These are phyloP conservation scores for Sungouiella thailandica DNA, from an alignment of 805 yeast species.

Conservation along the genomic window DNA sequence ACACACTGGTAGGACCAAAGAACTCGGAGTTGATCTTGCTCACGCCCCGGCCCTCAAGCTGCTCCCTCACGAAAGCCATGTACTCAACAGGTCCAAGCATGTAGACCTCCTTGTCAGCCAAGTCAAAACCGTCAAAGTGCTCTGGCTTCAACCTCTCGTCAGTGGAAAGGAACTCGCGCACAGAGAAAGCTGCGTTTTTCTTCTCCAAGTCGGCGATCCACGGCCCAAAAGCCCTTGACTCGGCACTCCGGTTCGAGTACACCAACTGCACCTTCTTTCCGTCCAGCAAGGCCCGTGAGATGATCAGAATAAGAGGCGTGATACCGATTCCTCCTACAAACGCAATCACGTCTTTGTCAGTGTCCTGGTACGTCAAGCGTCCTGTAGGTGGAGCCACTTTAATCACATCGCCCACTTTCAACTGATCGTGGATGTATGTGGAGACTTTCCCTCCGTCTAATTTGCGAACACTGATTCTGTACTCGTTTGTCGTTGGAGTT, in stretches of 20 bases:
- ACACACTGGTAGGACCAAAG: slow-evolving; percentile 27
- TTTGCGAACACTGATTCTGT: slow-evolving; percentile 55
- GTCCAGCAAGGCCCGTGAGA: slow-evolving; percentile 33
- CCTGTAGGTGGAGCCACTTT: slow-evolving; percentile 60
- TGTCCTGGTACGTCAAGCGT: slow-evolving; percentile 34
- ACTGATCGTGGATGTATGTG: slow-evolving; percentile 40
- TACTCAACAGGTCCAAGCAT: slow-evolving; percentile 31
- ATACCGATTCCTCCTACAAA: slow-evolving; percentile 65
- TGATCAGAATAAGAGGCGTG: slow-evolving; percentile 57
- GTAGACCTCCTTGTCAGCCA: slow-evolving; percentile 20
- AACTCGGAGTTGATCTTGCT: slow-evolving; percentile 21
- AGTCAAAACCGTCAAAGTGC: slow-evolving; percentile 20
- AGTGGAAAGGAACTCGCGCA: slow-evolving; percentile 20
- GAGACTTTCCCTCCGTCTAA: slow-evolving; percentile 48
- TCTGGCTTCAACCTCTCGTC: slow-evolving; percentile 9
- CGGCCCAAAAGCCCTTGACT: slow-evolving; percentile 20
- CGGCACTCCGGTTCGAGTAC: slow-evolving; percentile 25
- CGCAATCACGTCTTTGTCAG: slow-evolving; percentile 31
- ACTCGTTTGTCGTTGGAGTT: slow-evolving; percentile 28
- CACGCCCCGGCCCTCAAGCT: slow-evolving; percentile 6
- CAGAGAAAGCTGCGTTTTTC: slow-evolving; percentile 12
- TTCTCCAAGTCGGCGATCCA: slow-evolving; percentile 16
- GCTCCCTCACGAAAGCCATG: slow-evolving; percentile 22
- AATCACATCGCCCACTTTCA: slow-evolving; percentile 45
- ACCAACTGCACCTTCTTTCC: slow-evolving; percentile 28